Percentiles rank a stretch among this genome's conserved stretches.
Evolutionary conservation across 192 early-diverging fungal genomes (phyloP).

Genomic region (Backusella psychrophila): DNA sequence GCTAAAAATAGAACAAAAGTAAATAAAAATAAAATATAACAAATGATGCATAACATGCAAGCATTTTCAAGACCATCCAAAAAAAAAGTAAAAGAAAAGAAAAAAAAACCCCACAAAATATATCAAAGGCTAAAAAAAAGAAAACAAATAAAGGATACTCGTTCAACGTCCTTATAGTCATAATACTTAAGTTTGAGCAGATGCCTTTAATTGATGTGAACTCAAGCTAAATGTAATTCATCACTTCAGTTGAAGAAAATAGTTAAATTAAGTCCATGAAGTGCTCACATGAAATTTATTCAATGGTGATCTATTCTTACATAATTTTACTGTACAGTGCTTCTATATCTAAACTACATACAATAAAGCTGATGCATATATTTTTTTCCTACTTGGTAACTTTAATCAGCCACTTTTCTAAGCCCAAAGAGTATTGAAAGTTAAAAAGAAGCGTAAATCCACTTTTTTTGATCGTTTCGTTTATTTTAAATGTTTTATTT

Average conservation of each 20-base stretch:
- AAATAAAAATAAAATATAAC: too few species aligned
- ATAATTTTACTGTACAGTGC: neutral
- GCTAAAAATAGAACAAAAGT: too few species aligned
- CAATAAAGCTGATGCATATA: neutral
- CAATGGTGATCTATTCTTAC: neutral
- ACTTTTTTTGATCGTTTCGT: neutral
- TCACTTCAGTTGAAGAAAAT: neutral
- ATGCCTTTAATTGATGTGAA: neutral
- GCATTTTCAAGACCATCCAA: too few species aligned
- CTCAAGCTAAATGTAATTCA: neutral
- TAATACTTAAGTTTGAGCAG: neutral
- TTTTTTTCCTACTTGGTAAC: neutral
- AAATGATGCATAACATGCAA: too few species aligned
- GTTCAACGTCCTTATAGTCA: neutral
- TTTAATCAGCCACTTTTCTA: neutral
- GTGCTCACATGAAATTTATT: neutral
- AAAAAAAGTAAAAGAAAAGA: too few species aligned
- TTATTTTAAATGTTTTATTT: neutral
- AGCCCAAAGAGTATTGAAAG: neutral
- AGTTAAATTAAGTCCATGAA: neutral
- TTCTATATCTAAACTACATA: too few species aligned
- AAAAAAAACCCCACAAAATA: too few species aligned
- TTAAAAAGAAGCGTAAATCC: neutral
- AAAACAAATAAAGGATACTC: neutral
- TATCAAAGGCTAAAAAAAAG: too few species aligned